Evolutionary conservation across 176 grass and related monocot genomes (phyloP), one percentile per base, ranked within the genome.

Genomic region (Carex parvula): DNA sequence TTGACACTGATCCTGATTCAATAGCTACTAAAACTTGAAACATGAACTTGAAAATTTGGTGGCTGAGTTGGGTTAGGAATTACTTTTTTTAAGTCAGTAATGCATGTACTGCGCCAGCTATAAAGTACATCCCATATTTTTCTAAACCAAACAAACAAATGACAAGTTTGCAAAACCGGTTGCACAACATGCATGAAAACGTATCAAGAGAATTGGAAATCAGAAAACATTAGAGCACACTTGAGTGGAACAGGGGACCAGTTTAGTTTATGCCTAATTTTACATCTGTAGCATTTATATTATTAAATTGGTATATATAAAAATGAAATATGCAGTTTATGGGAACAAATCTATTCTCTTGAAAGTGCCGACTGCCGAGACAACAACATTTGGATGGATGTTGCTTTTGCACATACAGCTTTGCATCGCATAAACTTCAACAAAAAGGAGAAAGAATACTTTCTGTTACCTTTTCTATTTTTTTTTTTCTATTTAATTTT

Each of bases 391-490:
- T 29, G 50, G 50, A 77, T 56, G 50, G 73, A 76, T 54, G 73
- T 77, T 55, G 50, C 73, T 56, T 77, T 77, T 77, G 50, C 50
- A 77, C 1, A 24, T 77, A 77, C 73, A 77, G 73, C 73, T 77
- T 55, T 77, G 73, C 73, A 77, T 77, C 73, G 73, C 73, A 77
- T 77, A 77, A 77, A 56, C 46, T 77, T 17, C 48, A 55, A 77
- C 24, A 55, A 77, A 75, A 77, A 77, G 14, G 50, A 33, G 50
- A 13, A 6, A 3, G 15, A 77, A 54, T 24, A 3, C 46, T 56
- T 77, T 77, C 4, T 42, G 8, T 32, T 16, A 55, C 22, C 73
- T 55, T 77, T 77, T 26, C 22, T 54, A 30, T 24, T 70, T 70
- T 30, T 39, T 18, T 39, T 5, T 70, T 18, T n/a, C 37, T 39